These are phyloP conservation scores for Rhynchospora tenuis DNA, from an alignment of 176 grass and related monocot genomes.

Conservation along the genomic window DNA sequence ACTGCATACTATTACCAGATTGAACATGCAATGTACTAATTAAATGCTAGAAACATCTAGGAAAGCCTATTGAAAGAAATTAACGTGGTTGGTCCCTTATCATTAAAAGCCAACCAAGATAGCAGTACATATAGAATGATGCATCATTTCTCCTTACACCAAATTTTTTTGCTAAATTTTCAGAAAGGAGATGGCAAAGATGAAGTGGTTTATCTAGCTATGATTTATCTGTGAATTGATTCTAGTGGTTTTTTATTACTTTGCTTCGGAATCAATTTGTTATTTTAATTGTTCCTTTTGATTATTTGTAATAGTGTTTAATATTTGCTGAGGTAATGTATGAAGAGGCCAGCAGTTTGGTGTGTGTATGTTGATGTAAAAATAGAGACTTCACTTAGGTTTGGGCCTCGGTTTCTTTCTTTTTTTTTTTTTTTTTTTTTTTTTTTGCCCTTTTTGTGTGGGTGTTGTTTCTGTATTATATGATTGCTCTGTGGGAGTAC, in stretches of 20 bases:
- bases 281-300: constrained; percentile 17
- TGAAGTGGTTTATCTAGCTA: constrained; percentile 29
- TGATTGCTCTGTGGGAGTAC: constrained; percentile 7
- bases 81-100: background rate
- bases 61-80: background rate
- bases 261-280: constrained; percentile 6
- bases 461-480: constrained; percentile 7
- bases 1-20: background rate
- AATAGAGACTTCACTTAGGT: constrained; percentile 13
- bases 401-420: constrained; percentile 10
- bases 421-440: background rate
- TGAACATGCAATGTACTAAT: background rate
- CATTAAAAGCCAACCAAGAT: background rate
- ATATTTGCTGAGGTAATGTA: background rate
- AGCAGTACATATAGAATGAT: background rate
- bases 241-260: constrained; percentile 1
- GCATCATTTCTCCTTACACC: background rate
- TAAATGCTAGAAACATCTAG: background rate
- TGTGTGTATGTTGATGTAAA: constrained; percentile 28
- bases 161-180: constrained; percentile 11
- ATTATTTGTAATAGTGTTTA: constrained; percentile 25
- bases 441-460: background rate
- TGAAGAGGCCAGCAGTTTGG: constrained; percentile 10
- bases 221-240: constrained; percentile 10
- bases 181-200: constrained; percentile 91